These are phyloP conservation scores for Rhododendron griersonianum DNA, from an alignment of 148 eudicot genomes.

Conservation along the genomic window DNA sequence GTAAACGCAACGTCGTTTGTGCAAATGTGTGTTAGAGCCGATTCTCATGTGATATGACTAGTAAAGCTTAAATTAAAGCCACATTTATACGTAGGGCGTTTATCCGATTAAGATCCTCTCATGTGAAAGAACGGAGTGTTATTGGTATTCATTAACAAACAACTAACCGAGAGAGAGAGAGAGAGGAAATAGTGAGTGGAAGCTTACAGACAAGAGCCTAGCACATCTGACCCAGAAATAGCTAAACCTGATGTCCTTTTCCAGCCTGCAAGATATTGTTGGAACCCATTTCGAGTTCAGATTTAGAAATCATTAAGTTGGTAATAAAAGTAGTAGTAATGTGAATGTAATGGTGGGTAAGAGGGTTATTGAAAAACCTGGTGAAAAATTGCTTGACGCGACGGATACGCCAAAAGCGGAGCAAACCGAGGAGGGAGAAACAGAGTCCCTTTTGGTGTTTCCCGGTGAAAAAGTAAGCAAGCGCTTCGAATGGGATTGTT, in stretches of 20 bases:
- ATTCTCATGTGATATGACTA: not conserved
- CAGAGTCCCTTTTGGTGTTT: constrained; percentile 39
- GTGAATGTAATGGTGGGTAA: not conserved
- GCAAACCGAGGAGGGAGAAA: constrained; percentile 52
- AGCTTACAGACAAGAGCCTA: constrained; percentile 67
- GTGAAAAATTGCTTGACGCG: constrained; percentile 71
- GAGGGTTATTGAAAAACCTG: constrained; percentile 35
- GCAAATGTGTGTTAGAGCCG: not conserved
- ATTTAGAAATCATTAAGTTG: not conserved
- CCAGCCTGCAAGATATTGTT: constrained; percentile 52
- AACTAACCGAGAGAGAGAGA: too few relatives aligned
- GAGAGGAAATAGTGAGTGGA: not conserved
- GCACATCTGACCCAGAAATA: constrained; percentile 88
- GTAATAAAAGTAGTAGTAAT: not conserved
- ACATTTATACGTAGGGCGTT: not conserved
- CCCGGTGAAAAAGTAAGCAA: constrained; percentile 51
- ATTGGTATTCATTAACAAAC: too few relatives aligned
- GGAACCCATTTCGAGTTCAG: not conserved
- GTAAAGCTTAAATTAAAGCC: not conserved
- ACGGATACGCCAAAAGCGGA: constrained; percentile 81
- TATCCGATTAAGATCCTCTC: too few relatives aligned
- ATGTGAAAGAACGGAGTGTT: too few relatives aligned
- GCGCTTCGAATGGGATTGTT: constrained; percentile 68
- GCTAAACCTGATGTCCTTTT: constrained; percentile 85
- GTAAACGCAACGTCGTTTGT: not conserved